Conservation (phyloP, 805 yeast species). For the Ogataea sp. region DNA sequence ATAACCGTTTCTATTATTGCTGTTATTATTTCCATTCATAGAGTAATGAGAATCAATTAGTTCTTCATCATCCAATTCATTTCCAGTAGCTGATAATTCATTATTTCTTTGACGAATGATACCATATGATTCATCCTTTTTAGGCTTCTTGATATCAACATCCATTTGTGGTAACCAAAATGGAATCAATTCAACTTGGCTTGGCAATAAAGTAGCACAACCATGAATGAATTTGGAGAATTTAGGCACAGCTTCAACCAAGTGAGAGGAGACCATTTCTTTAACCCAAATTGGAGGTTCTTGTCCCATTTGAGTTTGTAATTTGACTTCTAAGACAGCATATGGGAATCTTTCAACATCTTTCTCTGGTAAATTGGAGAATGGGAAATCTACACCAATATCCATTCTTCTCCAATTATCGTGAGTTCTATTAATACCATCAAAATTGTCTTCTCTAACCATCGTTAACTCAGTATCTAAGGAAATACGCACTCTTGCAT, state of each 20-base stretch:
- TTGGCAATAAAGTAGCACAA: constrained; percentile 84
- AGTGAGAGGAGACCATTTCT: constrained; percentile 81
- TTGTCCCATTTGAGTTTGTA: constrained; percentile 97
- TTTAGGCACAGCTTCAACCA: constrained; percentile 97
- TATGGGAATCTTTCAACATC: constrained; percentile 94
- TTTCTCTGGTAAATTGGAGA: constrained; percentile 69
- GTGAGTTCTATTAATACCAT: constrained; percentile 82
- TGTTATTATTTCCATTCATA: not conserved
- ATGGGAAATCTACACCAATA: constrained; percentile 97
- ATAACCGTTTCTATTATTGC: constrained; percentile 10
- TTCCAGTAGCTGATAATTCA: constrained; percentile 36
- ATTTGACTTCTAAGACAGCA: constrained; percentile 93
- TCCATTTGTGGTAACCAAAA: constrained; percentile 98
- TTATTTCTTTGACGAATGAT: constrained; percentile 43
- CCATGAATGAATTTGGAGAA: constrained; percentile 98
- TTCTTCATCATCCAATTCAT: constrained; percentile 65
- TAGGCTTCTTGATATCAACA: constrained; percentile 89
- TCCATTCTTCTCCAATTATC: constrained; percentile 98
- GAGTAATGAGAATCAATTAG: constrained; percentile 27
- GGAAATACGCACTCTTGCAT: constrained; percentile 97
- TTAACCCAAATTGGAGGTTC: constrained; percentile 98
- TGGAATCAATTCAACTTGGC: constrained; percentile 76
- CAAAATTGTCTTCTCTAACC: constrained; percentile 97
- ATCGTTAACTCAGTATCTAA: constrained; percentile 94
- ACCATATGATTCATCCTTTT: constrained; percentile 48